Base-by-base conservation (phyloP, 31 red algal genomes). In the Asparagopsis taxiformis region DNA sequence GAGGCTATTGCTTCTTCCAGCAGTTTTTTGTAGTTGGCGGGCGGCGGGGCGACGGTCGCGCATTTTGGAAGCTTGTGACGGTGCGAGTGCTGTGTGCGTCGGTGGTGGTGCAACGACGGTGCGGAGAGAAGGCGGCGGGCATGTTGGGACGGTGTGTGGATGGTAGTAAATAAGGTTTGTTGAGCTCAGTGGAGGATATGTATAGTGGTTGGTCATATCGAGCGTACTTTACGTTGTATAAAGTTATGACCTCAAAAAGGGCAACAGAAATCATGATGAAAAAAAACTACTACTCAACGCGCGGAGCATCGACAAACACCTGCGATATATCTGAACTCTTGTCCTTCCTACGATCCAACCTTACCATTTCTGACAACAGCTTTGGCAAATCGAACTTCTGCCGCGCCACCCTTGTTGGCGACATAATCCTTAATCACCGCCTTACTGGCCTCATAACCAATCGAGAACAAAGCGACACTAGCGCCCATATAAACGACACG, bases 391-490 rank as follows among this genome's bases (percentile, higher is more conserved):
- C n/a, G n/a, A n/a, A n/a, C n/a, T n/a, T n/a, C n/a, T n/a, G n/a
- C n/a, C n/a, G n/a, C n/a, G n/a, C n/a, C n/a, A n/a, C n/a, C n/a
- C n/a, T n/a, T 66, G 52, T 59, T 26, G 66, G 31, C 67, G 66
- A 26, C 59, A 43, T 25, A 37, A 43, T 55, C 69, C 21, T 24
- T 64, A 36, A 26, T 37, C 10, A 75, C 30, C 34, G 44, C 20
- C 64, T 91, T 81, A 31, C 33, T 49, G 3, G 68, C 62, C 30
- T 81, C 68, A 81, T 69, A 92, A 24, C 65, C 75, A 2, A 50
- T 49, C 9, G 67, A 77, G 51, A 92, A 92, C 3, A 84, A 32
- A 21, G 79, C 72, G 23, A 77, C 88, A 57, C 76, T 79, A 2
- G 68, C 74, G 31, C 55, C 79, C 74, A 82, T 62, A 35, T 85